Percentiles rank a stretch among this genome's conserved stretches.
These are phyloP conservation scores for Tolypocladium capitatum DNA, from an alignment of 2,329 filamentous ascomycete species.

Conservation along the genomic window DNA sequence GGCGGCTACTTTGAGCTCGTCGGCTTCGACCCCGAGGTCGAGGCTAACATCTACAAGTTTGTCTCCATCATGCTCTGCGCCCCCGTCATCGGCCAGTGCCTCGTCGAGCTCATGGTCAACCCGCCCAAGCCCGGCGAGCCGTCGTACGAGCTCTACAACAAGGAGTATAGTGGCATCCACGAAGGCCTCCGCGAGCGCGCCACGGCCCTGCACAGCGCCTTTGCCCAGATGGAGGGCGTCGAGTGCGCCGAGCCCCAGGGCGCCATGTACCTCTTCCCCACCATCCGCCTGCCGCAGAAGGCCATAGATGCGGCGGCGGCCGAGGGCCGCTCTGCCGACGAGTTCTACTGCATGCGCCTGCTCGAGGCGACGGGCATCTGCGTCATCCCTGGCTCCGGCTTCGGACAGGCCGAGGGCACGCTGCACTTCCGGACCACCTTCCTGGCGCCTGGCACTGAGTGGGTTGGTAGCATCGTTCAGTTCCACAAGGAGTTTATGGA, in stretches of 20 bases:
- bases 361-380: slow-evolving; percentile 92
- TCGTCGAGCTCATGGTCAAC: slow-evolving; percentile 97
- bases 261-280: slow-evolving; percentile 98
- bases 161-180: slow-evolving; percentile 77
- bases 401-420: slow-evolving; percentile 84
- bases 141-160: slow-evolving; percentile 68
- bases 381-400: slow-evolving; percentile 82
- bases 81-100: slow-evolving; percentile 88
- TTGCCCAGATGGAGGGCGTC: slow-evolving; percentile 90
- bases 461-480: slow-evolving; percentile 73
- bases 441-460: slow-evolving; percentile 88
- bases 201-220: slow-evolving; percentile 75
- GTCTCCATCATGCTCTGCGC: slow-evolving; percentile 94
- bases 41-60: slow-evolving; percentile 96
- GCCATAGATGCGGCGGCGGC: slow-evolving; percentile 62
- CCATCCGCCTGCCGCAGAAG: slow-evolving; percentile 65
- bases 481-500: slow-evolving; percentile 90
- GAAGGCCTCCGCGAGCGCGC: slow-evolving; percentile 68
- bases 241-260: slow-evolving; percentile 83
- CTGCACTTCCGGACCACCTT: slow-evolving; percentile 96
- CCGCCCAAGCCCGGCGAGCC: slow-evolving; percentile 74
- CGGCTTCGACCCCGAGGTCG: slow-evolving; percentile 73
- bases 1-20: slow-evolving; percentile 96
- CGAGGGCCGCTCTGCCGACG: slow-evolving; percentile 66
- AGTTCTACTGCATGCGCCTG: slow-evolving; percentile 86